These are phyloP conservation scores for Didymella arachidicola DNA, from an alignment of 2,329 filamentous ascomycete genomes.

Conservation along the genomic window DNA sequence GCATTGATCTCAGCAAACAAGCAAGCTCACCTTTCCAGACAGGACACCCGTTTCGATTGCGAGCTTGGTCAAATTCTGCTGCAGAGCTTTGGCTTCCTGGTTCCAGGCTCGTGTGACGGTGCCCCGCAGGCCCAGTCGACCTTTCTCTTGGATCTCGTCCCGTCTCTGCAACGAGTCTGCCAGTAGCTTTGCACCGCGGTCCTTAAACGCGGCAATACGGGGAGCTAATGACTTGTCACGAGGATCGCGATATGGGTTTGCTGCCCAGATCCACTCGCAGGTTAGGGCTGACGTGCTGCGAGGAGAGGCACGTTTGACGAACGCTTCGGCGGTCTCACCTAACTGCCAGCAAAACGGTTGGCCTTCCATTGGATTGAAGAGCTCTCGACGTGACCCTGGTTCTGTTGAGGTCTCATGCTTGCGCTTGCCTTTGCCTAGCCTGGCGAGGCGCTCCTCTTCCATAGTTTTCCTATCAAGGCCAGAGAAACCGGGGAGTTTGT, in stretches of 20 bases:
- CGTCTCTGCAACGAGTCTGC: slow-evolving; percentile 57
- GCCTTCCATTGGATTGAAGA: slow-evolving; percentile 66
- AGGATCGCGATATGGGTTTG: slow-evolving; percentile 65
- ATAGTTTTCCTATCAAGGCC: slow-evolving; percentile 23
- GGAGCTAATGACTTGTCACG: slow-evolving; percentile 40
- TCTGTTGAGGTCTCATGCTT: slow-evolving; percentile 22
- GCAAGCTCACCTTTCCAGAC: slow-evolving; percentile 68
- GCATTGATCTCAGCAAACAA: background rate
- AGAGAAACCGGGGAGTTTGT: slow-evolving; percentile 14
- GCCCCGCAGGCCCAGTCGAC: slow-evolving; percentile 56
- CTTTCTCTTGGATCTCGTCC: slow-evolving; percentile 60
- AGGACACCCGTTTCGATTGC: slow-evolving; percentile 67
- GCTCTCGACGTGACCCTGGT: slow-evolving; percentile 16
- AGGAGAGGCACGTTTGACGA: slow-evolving; percentile 73
- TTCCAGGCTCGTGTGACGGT: slow-evolving; percentile 51
- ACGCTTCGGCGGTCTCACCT: slow-evolving; percentile 68
- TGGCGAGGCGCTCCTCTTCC: slow-evolving; percentile 25
- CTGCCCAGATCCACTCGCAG: slow-evolving; percentile 76
- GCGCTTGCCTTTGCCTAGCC: slow-evolving; percentile 21
- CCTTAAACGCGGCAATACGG: slow-evolving; percentile 59
- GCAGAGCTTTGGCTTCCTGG: slow-evolving; percentile 54
- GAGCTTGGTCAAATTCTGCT: slow-evolving; percentile 65
- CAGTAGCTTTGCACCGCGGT: slow-evolving; percentile 64
- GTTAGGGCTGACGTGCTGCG: slow-evolving; percentile 57
- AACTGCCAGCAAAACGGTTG: slow-evolving; percentile 66